Percentiles rank a stretch among this genome's conserved stretches.
These are phyloP conservation scores for Solanum dulcamara DNA, from an alignment of 257 asterid species.

Conservation along the genomic window DNA sequence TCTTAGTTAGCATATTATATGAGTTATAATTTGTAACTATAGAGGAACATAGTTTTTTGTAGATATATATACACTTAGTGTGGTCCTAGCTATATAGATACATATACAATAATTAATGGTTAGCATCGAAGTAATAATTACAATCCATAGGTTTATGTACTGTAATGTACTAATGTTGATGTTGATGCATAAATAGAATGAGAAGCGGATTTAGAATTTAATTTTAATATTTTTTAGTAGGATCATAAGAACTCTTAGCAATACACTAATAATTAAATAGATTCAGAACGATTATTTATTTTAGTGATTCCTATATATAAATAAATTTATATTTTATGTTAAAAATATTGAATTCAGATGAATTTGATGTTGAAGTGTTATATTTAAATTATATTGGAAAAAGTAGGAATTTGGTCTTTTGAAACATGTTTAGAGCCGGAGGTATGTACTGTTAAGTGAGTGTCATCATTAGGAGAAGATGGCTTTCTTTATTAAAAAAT, in stretches of 20 bases:
- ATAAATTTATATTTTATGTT: not conserved
- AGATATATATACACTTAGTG: not conserved
- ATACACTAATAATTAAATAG: not conserved
- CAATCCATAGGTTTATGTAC: constrained; percentile 16
- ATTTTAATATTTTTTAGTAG: accelerated
- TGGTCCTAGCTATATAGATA: not conserved
- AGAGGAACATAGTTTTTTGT: not conserved
- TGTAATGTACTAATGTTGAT: not conserved
- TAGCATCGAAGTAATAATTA: constrained; percentile 22
- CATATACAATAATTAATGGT: constrained; percentile 15
- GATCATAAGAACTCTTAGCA: not conserved
- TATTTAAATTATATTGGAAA: constrained; percentile 13
- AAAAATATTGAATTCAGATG: not conserved
- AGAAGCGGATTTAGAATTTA: not conserved
- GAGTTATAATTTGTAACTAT: not conserved
- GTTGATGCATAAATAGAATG: not conserved
- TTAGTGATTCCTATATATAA: not conserved
- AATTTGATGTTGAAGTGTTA: accelerated
- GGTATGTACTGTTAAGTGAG: not conserved
- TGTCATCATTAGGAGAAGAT: constrained; percentile 29
- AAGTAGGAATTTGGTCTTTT: constrained; percentile 4
- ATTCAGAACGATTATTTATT: not conserved
- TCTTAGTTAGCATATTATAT: constrained; percentile 24
- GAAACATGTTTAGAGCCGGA: constrained; percentile 25
- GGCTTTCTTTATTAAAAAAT: constrained; percentile 3